These are phyloP conservation scores for Capsella bursapastoris DNA, from an alignment of 345 rosid species.

Conservation along the genomic window DNA sequence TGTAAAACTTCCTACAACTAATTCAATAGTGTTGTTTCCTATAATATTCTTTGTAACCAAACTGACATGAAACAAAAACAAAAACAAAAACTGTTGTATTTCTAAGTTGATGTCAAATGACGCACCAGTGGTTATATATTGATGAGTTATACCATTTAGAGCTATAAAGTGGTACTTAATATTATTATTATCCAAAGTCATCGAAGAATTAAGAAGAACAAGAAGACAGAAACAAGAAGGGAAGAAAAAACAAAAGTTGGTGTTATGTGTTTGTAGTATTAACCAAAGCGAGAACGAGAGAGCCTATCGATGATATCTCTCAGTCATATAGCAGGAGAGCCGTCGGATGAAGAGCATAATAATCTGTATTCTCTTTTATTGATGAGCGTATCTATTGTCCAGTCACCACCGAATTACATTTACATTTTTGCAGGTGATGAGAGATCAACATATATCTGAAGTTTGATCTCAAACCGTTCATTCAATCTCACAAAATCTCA, in stretches of 20 bases:
- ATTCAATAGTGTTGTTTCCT: not conserved
- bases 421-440: constrained; percentile 35
- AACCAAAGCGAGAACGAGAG: not conserved
- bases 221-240: not conserved
- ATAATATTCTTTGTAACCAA: not conserved
- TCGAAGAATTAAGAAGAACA: not conserved
- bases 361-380: constrained; percentile 7
- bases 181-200: not conserved
- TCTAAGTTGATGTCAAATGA: not conserved
- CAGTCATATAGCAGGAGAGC: constrained; percentile 17
- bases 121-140: constrained; percentile 2
- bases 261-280: constrained; percentile 10
- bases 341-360: constrained; percentile 29
- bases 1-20: not conserved
- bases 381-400: constrained; percentile 33
- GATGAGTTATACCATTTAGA: constrained; percentile 16
- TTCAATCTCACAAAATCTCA: constrained; percentile 7
- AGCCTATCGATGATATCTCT: constrained; percentile 11
- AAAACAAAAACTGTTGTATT: not conserved
- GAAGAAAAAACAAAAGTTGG: constrained; percentile 15
- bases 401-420: constrained; percentile 32
- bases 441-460: constrained; percentile 8
- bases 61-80: not conserved
- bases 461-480: constrained; percentile 34
- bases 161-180: not conserved